phyloP scores from a whole-genome alignment of 495 filamentous ascomycete genomes.

The Diplogelasinospora grovesii region DNA sequence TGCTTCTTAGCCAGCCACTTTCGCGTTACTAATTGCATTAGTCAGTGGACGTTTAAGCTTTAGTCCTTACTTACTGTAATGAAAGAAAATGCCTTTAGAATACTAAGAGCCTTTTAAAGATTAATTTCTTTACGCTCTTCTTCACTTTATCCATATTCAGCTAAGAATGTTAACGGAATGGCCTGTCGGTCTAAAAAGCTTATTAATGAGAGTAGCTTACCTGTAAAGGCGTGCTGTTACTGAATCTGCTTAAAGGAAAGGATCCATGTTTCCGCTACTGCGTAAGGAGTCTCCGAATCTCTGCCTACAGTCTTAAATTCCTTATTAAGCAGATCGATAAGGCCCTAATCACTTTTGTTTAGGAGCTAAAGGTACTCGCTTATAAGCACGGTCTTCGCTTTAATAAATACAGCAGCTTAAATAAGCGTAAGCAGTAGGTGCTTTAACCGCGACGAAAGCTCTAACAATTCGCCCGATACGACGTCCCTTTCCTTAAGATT shows the following conservation, averaged over 20 bases:
- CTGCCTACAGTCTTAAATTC: slow-evolving; percentile 9
- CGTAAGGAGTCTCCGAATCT: too few relatives aligned
- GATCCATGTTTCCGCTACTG: slow-evolving; percentile 27
- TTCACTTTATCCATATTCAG: slow-evolving; percentile 7
- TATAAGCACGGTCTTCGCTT: slow-evolving; percentile 23
- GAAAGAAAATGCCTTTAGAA: too few relatives aligned
- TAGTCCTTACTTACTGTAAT: slow-evolving; percentile 10
- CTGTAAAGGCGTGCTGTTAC: slow-evolving; percentile 23
- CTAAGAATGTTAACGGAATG: slow-evolving; percentile 30
- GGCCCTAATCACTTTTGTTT: slow-evolving; percentile 14
- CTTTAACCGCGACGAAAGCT: slow-evolving; percentile 27
- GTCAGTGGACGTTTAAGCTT: slow-evolving; percentile 35
- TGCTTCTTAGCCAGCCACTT: slow-evolving; percentile 33
- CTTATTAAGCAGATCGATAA: slow-evolving; percentile 18
- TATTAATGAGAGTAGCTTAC: slow-evolving; percentile 39
- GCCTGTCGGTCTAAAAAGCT: slow-evolving; percentile 32
- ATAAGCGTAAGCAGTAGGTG: slow-evolving; percentile 38
- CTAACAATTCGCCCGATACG: not conserved
- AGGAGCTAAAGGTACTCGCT: slow-evolving; percentile 25
- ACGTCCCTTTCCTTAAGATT: slow-evolving; percentile 1
- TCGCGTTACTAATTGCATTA: too few relatives aligned
- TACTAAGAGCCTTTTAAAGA: slow-evolving; percentile 25
- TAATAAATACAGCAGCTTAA: slow-evolving; percentile 41
- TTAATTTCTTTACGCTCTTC: slow-evolving; percentile 10
- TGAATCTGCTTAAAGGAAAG: slow-evolving; percentile 33